Evolutionary conservation across 371 early-diverging fungal genomes (phyloP).

Genomic region (Caulochytrium protostelioides): DNA sequence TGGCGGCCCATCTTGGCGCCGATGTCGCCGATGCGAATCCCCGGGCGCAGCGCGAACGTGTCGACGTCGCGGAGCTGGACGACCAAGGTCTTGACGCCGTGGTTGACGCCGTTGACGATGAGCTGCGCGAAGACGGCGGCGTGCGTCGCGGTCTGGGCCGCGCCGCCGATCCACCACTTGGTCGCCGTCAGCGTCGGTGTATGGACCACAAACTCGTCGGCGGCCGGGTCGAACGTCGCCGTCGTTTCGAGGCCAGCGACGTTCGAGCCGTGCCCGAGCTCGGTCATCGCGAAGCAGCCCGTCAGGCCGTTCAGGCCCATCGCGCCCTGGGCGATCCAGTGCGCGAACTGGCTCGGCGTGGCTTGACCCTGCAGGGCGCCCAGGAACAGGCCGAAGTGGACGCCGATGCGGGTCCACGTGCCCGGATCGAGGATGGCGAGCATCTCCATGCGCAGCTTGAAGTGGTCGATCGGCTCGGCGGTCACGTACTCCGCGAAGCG

Average conservation of each 20-base stretch:
- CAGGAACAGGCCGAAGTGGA: slow-evolving; percentile 70
- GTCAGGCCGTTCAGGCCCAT: slow-evolving; percentile 51
- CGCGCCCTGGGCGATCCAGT: slow-evolving; percentile 77
- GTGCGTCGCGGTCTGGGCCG: slow-evolving; percentile 45
- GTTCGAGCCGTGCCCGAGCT: slow-evolving; percentile 47
- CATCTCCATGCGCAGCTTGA: slow-evolving; percentile 58
- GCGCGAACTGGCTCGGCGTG: slow-evolving; percentile 56
- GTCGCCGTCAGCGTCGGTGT: slow-evolving; percentile 66
- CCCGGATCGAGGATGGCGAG: slow-evolving; percentile 63
- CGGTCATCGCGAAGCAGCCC: slow-evolving; percentile 85
- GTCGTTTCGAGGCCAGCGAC: slow-evolving; percentile 76
- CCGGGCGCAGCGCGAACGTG: slow-evolving; percentile 48
- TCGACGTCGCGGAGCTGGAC: slow-evolving; percentile 63
- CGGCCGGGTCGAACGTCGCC: slow-evolving; percentile 53
- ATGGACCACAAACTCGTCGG: slow-evolving; percentile 65
- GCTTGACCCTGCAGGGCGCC: slow-evolving; percentile 73
- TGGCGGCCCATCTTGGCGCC: slow-evolving; percentile 36
- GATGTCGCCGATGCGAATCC: slow-evolving; percentile 63
- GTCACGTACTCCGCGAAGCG: slow-evolving; percentile 49
- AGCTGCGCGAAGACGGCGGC: slow-evolving; percentile 71
- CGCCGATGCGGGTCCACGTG: slow-evolving; percentile 80
- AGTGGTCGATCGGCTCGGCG: slow-evolving; percentile 47
- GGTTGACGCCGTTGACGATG: slow-evolving; percentile 48
- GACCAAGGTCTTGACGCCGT: slow-evolving; percentile 66
- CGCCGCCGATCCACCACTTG: slow-evolving; percentile 85